Conservation (phyloP, 2,329 filamentous ascomycete genomes). For the Pseudocercospora fijiensis region DNA sequence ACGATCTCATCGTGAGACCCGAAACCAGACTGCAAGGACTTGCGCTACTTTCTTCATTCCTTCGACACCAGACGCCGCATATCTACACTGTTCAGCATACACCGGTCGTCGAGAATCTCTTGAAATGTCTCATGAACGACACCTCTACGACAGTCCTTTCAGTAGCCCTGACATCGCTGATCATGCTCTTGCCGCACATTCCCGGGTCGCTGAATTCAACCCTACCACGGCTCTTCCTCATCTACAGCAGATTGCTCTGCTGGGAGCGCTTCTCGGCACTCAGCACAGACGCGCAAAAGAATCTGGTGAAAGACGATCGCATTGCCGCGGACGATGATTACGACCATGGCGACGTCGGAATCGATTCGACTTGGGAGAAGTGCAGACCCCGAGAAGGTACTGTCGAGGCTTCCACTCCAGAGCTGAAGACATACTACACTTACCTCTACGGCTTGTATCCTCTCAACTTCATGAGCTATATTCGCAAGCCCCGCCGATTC, state of each 20-base stretch:
- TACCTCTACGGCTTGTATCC: constrained; percentile 81
- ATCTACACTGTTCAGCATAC: constrained; percentile 72
- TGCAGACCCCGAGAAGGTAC: constrained; percentile 61
- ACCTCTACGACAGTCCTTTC: constrained; percentile 76
- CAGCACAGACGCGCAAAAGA: constrained; percentile 37
- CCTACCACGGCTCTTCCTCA: constrained; percentile 73
- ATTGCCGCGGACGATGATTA: constrained; percentile 41
- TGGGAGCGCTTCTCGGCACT: constrained; percentile 62
- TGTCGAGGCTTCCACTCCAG: constrained; percentile 62
- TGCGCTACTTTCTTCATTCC: constrained; percentile 68
- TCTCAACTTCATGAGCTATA: constrained; percentile 82
- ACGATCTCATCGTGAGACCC: constrained; percentile 64
- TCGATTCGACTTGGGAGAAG: constrained; percentile 61
- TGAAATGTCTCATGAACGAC: constrained; percentile 73
- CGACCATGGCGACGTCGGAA: constrained; percentile 38
- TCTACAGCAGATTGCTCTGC: constrained; percentile 76
- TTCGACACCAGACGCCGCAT: constrained; percentile 75
- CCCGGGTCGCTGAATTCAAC: constrained; percentile 68
- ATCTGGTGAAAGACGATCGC: constrained; percentile 39
- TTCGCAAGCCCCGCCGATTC: constrained; percentile 77
- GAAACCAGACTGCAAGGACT: constrained; percentile 64
- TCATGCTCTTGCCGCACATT: constrained; percentile 82
- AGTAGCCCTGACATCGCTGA: constrained; percentile 68
- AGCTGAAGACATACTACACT: constrained; percentile 74
- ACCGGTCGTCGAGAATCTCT: constrained; percentile 66